These are phyloP conservation scores for Pezicula radicicola DNA, from an alignment of 2,329 filamentous ascomycete genomes.

Conservation along the genomic window DNA sequence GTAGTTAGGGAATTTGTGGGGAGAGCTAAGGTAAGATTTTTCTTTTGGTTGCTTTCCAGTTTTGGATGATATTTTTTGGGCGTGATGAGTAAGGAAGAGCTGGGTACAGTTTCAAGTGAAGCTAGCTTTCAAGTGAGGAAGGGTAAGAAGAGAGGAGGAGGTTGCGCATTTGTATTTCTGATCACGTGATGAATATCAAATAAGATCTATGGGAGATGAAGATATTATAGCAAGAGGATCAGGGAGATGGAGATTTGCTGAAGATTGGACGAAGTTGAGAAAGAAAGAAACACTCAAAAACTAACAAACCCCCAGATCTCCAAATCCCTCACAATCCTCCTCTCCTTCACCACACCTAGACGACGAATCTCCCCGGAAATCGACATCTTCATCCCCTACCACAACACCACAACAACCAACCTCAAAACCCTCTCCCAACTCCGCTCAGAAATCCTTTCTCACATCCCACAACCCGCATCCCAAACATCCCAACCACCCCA, in stretches of 20 bases:
- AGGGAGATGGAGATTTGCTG: no score
- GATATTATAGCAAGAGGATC: no score
- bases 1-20: constrained; percentile 71
- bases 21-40: constrained; percentile 59
- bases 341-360: constrained; percentile 73
- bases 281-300: background rate
- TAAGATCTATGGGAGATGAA: no score
- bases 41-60: background rate
- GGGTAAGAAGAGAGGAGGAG: background rate
- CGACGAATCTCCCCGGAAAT: constrained; percentile 52
- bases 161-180: background rate
- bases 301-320: constrained; percentile 41
- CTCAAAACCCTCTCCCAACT: constrained; percentile 55
- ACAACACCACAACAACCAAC: constrained; percentile 37
- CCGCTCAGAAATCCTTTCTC: constrained; percentile 55
- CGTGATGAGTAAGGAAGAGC: background rate
- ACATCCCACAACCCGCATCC: constrained; percentile 27
- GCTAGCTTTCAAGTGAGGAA: background rate
- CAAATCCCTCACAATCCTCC: constrained; percentile 68
- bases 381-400: constrained; percentile 60
- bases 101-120: background rate
- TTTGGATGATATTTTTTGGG: background rate
- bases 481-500: background rate
- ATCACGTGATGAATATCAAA: no score
- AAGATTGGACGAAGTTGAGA: no score